These are phyloP conservation scores for Termitomyces eurrhizus DNA, from an alignment of 768 basidiomycete genomes.

Conservation along the genomic window DNA sequence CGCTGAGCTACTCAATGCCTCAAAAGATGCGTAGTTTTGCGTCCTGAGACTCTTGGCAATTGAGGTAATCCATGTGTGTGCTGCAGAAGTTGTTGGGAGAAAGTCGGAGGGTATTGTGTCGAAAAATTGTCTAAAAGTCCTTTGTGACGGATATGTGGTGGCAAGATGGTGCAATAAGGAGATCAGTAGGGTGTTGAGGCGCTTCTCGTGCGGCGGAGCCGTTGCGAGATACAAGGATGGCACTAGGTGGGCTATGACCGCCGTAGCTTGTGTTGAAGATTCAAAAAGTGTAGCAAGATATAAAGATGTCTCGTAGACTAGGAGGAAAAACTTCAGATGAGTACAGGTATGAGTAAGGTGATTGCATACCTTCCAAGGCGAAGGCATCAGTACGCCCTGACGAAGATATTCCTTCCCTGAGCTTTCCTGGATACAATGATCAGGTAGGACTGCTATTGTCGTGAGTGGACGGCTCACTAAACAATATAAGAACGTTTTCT, in stretches of 20 bases:
- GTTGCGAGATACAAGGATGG: slow-evolving; percentile 39
- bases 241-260: slow-evolving; percentile 59
- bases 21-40: slow-evolving; percentile 52
- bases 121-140: slow-evolving; percentile 44
- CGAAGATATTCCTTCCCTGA: slow-evolving; percentile 69
- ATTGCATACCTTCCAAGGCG: slow-evolving; percentile 57
- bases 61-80: slow-evolving; percentile 46
- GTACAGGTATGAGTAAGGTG: background rate
- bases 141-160: slow-evolving; percentile 62
- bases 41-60: slow-evolving; percentile 50
- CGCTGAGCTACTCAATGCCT: slow-evolving; percentile 34
- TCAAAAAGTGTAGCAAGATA: slow-evolving; percentile 61
- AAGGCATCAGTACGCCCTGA: slow-evolving; percentile 57
- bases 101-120: slow-evolving; percentile 36
- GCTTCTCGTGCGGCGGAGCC: slow-evolving; percentile 18
- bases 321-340: background rate
- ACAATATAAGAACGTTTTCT: slow-evolving; percentile 69
- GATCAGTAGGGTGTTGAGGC: slow-evolving; percentile 35
- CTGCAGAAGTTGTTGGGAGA: slow-evolving; percentile 31
- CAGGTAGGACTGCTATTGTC: background rate
- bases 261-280: slow-evolving; percentile 55
- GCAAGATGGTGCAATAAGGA: slow-evolving; percentile 58
- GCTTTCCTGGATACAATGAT: slow-evolving; percentile 48
- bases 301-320: slow-evolving; percentile 75
- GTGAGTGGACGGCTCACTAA: slow-evolving; percentile 44